phyloP scores from a whole-genome alignment of 768 basidiomycete species.

The Gloeophyllum trabeum region DNA sequence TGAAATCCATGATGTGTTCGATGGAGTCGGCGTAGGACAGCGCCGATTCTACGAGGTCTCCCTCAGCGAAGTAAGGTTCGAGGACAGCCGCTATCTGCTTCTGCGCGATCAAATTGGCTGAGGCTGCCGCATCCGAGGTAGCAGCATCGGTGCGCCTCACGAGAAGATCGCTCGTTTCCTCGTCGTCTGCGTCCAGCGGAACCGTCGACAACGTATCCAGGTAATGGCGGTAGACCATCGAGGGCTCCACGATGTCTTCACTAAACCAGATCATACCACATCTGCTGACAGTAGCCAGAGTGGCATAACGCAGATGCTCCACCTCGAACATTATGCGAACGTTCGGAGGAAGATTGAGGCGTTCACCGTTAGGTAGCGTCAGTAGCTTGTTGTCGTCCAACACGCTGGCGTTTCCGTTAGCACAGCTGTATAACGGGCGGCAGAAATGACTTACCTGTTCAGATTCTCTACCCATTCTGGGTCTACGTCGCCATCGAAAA shows the following conservation, averaged over 20 bases:
- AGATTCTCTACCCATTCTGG: conserved; percentile 99
- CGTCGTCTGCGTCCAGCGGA: conserved; percentile 84
- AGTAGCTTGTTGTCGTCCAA: conserved; percentile 97
- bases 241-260: conserved; percentile 84
- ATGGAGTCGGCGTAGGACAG: conserved; percentile 74
- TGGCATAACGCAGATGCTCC: conserved; percentile 94
- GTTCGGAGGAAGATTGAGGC: conserved; percentile 91
- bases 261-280: conserved; percentile 99
- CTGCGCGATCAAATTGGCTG: conserved; percentile 62
- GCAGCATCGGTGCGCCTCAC: conserved; percentile 46
- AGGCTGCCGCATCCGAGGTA: conserved; percentile 37
- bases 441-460: conserved; percentile 61
- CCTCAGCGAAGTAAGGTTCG: conserved; percentile 72
- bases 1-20: conserved; percentile 99
- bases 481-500: conserved; percentile 99
- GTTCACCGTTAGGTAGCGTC: conserved; percentile 95
- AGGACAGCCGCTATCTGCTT: conserved; percentile 63
- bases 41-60: conserved; percentile 73
- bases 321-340: conserved; percentile 99
- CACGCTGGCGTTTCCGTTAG: conserved; percentile 46
- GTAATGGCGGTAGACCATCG: conserved; percentile 89
- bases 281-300: conserved; percentile 96
- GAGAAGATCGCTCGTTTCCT: conserved; percentile 51
- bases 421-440: too few species aligned
- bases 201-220: conserved; percentile 63